Conservation (phyloP, 1,139 yeast species). For the Tardiomyces digboiensis region DNA sequence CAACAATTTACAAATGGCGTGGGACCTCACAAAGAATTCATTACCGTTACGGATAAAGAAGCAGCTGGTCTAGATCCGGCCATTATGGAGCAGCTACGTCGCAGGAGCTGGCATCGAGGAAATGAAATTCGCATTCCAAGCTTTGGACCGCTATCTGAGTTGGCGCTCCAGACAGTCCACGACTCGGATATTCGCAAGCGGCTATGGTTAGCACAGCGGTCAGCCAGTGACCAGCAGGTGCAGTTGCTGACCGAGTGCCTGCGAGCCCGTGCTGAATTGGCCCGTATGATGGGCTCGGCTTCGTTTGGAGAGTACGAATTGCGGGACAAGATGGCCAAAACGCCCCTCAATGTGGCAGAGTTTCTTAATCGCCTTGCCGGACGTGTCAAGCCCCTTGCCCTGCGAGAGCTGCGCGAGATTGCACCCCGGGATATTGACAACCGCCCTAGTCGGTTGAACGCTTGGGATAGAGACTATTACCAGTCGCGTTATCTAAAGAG, state of each 20-base stretch:
- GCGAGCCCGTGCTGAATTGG: constrained; percentile 58
- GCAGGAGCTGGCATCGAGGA: constrained; percentile 14
- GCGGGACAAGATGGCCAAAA: constrained; percentile 84
- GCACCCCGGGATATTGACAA: constrained; percentile 1
- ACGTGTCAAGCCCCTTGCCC: constrained; percentile 44
- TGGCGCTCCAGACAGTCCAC: constrained; percentile 51
- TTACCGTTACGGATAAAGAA: constrained; percentile 25
- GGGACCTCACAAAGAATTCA: constrained; percentile 26
- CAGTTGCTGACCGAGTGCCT: constrained; percentile 48
- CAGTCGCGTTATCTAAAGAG: constrained; percentile 30
- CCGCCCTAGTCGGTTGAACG: constrained; percentile 9
- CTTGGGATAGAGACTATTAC: constrained; percentile 86
- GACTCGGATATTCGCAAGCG: constrained; percentile 50
- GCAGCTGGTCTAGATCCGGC: constrained; percentile 30
- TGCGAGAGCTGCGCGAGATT: constrained; percentile 16
- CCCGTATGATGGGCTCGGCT: constrained; percentile 61
- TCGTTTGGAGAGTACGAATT: constrained; percentile 77
- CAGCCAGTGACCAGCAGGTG: constrained; percentile 49
- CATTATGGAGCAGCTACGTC: constrained; percentile 18
- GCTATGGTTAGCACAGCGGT: constrained; percentile 68
- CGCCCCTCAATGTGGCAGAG: constrained; percentile 63
- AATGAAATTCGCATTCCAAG: constrained; percentile 47
- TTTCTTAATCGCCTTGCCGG: constrained; percentile 55
- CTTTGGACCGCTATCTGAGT: constrained; percentile 57
- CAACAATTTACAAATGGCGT: constrained; percentile 62